phyloP scores from a whole-genome alignment of 768 basidiomycete species.

The Mycena capillaripes region DNA sequence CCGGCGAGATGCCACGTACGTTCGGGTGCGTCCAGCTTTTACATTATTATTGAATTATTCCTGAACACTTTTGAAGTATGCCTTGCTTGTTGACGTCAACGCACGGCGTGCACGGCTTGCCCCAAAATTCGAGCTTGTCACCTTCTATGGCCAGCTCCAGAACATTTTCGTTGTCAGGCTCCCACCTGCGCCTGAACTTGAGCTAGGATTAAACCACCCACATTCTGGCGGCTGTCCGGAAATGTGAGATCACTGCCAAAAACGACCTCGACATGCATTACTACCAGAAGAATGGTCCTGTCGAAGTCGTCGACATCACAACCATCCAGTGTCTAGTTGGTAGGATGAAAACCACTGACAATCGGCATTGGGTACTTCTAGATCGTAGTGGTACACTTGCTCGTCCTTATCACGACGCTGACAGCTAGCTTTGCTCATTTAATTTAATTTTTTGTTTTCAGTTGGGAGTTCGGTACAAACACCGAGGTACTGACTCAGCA shows the following conservation, averaged over 20 bases:
- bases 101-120: neutral
- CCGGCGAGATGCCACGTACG: slow-evolving; percentile 39
- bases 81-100: slow-evolving; percentile 41
- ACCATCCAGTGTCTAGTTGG: slow-evolving; percentile 44
- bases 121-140: neutral
- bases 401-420: slow-evolving; percentile 30
- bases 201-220: slow-evolving; percentile 20
- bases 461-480: no score
- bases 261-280: slow-evolving; percentile 36
- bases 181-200: slow-evolving; percentile 2
- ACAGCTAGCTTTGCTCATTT: neutral
- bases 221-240: slow-evolving; percentile 36
- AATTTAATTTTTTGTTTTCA: no score
- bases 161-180: slow-evolving; percentile 39
- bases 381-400: slow-evolving; percentile 42
- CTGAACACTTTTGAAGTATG: slow-evolving; percentile 35
- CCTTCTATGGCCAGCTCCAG: slow-evolving; percentile 43
- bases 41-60: neutral
- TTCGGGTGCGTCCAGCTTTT: slow-evolving; percentile 37
- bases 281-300: slow-evolving; percentile 17
- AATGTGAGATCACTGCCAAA: slow-evolving; percentile 4
- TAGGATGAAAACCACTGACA: slow-evolving; percentile 29
- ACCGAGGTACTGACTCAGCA: no score
- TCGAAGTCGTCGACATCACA: slow-evolving; percentile 40
- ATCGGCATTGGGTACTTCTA: slow-evolving; percentile 37